A percentile compares a stretch with the other conserved stretches of the same genome.
These are phyloP conservation scores for Carallia pectinifolia DNA, from an alignment of 345 rosid species.

Conservation along the genomic window DNA sequence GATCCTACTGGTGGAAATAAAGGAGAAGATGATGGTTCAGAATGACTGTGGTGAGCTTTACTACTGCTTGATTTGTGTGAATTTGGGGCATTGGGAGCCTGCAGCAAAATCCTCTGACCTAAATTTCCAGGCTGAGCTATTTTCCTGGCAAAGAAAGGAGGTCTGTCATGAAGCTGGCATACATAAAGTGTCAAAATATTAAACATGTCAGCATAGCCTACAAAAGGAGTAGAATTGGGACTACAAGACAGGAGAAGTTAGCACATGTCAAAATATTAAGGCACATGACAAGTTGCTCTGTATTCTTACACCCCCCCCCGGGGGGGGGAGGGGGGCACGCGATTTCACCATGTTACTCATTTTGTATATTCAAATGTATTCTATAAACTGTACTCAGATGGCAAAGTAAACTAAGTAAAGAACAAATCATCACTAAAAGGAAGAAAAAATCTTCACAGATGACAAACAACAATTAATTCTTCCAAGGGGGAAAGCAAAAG, in stretches of 20 bases:
- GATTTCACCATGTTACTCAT: background rate
- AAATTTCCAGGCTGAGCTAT: constrained; percentile 21
- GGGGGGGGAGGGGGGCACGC: too few relatives aligned
- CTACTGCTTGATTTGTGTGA: constrained; percentile 10
- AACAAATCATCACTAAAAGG: too few relatives aligned
- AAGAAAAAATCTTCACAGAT: too few relatives aligned
- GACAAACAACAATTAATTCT: background rate
- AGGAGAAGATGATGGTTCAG: constrained; percentile 21
- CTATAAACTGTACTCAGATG: background rate
- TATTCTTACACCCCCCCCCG: background rate
- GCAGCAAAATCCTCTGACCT: constrained; percentile 42
- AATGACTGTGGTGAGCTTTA: constrained; percentile 2
- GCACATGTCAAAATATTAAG: background rate
- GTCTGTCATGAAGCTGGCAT: constrained; percentile 8
- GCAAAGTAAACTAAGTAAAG: background rate
- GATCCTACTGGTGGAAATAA: constrained; percentile 27
- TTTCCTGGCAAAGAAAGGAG: constrained; percentile 36
- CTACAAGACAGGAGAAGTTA: background rate
- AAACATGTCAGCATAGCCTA: background rate
- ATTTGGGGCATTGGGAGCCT: constrained; percentile 20
- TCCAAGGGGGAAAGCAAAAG: too few relatives aligned
- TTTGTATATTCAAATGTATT: constrained; percentile 2
- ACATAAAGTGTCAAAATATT: background rate
- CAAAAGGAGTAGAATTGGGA: background rate
- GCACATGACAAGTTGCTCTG: background rate